Evolutionary conservation across 345 rosid species (phyloP), one percentile per base, ranked within the genome.

Genomic region (Toxicodendron radicans): DNA sequence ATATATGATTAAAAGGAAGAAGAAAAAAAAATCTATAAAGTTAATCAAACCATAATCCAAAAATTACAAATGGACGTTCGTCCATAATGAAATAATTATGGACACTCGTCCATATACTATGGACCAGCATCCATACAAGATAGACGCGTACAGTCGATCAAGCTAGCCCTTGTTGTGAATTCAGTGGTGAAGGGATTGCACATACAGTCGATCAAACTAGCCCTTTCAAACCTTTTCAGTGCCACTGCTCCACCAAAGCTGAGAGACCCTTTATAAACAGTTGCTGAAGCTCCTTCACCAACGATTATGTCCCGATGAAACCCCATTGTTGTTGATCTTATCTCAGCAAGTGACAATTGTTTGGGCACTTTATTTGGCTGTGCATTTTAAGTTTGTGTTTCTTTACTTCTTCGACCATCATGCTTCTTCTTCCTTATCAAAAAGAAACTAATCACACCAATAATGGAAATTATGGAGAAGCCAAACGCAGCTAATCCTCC

Each of bases 281-380:
- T 90, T 0, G 95, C 93, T 1, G 98, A 88, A 68, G 91, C 93
- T 17, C 98, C 98, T 48, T 87, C 85, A 23, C 97, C 95, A 23
- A 91, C 86, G 54, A 93, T 82, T 71, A 84, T 78, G 68, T 73
- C 84, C 59, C 76, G 56, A 51, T 83, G 74, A 73, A 91, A 93
- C 13, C 92, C 98, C 75, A 78, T 61, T 5, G 97, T 93, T 0
- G 97, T 93, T 35, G 87, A 80, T 80, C 51, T 87, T 10, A 93
- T 85, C 75, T 88, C 91, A 5, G 87, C 78, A 46, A 90, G 88
- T 7, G 97, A 87, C 74, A 90, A 71, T 23, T 86, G 85, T 8
- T 77, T 83, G 0, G 93, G 95, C 17, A 84, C 85, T 74, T 75
- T 72, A 56, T 74, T 73, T 14, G 79, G 67, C 24, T 73, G 78